Evolutionary conservation across 2,329 filamentous ascomycete species (phyloP).

Genomic region (Diaporthe velutina): DNA sequence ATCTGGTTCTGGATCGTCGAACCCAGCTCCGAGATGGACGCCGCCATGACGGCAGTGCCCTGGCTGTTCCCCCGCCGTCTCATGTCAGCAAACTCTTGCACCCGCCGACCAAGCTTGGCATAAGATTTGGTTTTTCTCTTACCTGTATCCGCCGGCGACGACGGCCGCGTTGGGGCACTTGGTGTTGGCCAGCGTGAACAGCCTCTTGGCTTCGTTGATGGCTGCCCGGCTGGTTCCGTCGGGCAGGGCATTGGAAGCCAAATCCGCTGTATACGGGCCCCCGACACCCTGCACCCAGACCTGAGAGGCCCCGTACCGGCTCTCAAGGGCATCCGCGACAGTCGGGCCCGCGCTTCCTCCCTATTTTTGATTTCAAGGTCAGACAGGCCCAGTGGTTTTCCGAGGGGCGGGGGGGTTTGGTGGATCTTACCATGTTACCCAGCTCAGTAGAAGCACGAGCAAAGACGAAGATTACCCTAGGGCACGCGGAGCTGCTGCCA

Average conservation of each 20-base stretch:
- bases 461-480: conserved; percentile 54
- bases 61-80: conserved; percentile 47
- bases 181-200: conserved; percentile 54
- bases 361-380: not conserved
- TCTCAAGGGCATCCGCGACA: conserved; percentile 47
- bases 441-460: conserved; percentile 55
- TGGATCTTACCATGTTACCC: conserved; percentile 53
- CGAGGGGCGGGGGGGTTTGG: too few relatives aligned
- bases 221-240: conserved; percentile 52
- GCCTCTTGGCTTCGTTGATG: conserved; percentile 55
- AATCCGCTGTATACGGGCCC: conserved; percentile 51
- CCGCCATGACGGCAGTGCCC: conserved; percentile 59
- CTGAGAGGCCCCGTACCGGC: conserved; percentile 43
- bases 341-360: conserved; percentile 43
- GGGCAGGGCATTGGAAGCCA: conserved; percentile 53
- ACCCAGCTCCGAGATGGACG: conserved; percentile 52
- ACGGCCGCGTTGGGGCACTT: conserved; percentile 59
- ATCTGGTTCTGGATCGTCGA: conserved; percentile 50
- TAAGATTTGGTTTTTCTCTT: not conserved
- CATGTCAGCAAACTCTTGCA: not conserved
- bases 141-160: conserved; percentile 51
- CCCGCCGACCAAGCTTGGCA: too few relatives aligned
- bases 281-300: conserved; percentile 61
- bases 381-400: not conserved
- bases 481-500: conserved; percentile 44